A percentile compares a stretch with the other conserved stretches of the same genome.
Conservation (phyloP, 345 rosid genomes). For the Linum tenue region DNA sequence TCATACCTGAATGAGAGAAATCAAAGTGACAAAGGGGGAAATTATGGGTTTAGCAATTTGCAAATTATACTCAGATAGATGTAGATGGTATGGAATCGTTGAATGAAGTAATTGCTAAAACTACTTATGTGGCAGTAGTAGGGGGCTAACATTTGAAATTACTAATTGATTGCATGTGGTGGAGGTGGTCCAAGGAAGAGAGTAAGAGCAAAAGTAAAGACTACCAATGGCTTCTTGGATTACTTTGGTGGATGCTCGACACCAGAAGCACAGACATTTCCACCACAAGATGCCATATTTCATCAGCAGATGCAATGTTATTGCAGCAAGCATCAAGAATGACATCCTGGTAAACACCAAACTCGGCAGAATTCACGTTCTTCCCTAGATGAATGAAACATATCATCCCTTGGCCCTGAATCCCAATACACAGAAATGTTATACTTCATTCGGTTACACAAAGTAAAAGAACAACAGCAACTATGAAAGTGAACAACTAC, state of each 20-base stretch:
- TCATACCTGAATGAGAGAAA: slow-evolving; percentile 42
- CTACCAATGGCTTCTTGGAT: slow-evolving; percentile 80
- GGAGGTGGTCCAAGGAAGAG: neutral
- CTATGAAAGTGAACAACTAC: slow-evolving; percentile 12
- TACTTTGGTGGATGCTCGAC: slow-evolving; percentile 36
- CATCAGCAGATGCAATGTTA: slow-evolving; percentile 69
- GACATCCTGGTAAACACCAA: slow-evolving; percentile 52
- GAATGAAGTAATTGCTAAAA: too few relatives aligned
- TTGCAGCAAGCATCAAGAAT: slow-evolving; percentile 89
- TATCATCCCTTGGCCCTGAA: slow-evolving; percentile 85
- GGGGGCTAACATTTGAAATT: neutral
- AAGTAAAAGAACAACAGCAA: neutral
- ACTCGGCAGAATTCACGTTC: slow-evolving; percentile 48
- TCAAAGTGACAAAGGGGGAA: neutral
- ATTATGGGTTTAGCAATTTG: neutral
- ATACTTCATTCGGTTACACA: neutral
- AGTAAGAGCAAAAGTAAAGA: slow-evolving; percentile 2
- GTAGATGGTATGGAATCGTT: neutral
- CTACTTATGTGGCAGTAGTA: neutral
- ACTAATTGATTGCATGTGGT: too few relatives aligned
- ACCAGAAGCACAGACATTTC: slow-evolving; percentile 75
- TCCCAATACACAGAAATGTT: slow-evolving; percentile 19
- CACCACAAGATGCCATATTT: slow-evolving; percentile 64
- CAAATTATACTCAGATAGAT: neutral
- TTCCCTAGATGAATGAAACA: slow-evolving; percentile 50